Evolutionary conservation across 805 yeast genomes (phyloP), one percentile per base, ranked within the genome.

Genomic region (Sugiyamaella marilandica): DNA sequence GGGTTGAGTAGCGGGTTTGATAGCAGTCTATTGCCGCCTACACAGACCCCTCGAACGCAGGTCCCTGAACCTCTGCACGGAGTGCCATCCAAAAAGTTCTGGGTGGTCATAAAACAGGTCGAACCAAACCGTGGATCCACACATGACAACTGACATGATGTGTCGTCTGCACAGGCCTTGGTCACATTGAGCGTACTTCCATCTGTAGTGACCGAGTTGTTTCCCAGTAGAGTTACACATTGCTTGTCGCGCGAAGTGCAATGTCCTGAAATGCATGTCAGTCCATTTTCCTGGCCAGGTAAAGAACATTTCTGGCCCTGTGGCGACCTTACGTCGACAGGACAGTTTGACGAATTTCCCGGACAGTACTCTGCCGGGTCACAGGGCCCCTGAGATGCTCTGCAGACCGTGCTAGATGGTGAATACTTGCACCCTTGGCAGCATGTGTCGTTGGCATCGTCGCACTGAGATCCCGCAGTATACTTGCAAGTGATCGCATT

Each of bases 181-280:
- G 65, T 58, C 11, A 60, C 57, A 45, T 64, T 63, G 31, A 63
- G 51, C 1, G 58, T 35, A 11, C 48, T 36, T 8, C 65, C 66
- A 47, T 56, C 55, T 26, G 52, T 47, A 13, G 49, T 52, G 2
- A 52, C 35, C 19, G 66, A 55, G 43, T 52, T 46, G 52, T 59
- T 57, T 5, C 62, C 63, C 57, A 68, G 53, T 10, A 66, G 52
- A 4, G 64, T 58, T 19, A 54, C 53, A 49, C 73, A 69, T 55
- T 69, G 73, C 43, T 58, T 54, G 52, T 69, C 70, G 26, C 72
- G 60, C 13, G 70, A 66, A 2, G 71, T 65, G 55, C 73, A 69
- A 33, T 59, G 65, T 19, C 73, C 73, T 21, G 70, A 62, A 31
- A 62, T 62, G 50, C 70, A 66, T 29, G 48, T 48, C 54, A 62